Conservation (phyloP, 2,329 filamentous ascomycete genomes). For the Tricladium varicosporioides region DNA sequence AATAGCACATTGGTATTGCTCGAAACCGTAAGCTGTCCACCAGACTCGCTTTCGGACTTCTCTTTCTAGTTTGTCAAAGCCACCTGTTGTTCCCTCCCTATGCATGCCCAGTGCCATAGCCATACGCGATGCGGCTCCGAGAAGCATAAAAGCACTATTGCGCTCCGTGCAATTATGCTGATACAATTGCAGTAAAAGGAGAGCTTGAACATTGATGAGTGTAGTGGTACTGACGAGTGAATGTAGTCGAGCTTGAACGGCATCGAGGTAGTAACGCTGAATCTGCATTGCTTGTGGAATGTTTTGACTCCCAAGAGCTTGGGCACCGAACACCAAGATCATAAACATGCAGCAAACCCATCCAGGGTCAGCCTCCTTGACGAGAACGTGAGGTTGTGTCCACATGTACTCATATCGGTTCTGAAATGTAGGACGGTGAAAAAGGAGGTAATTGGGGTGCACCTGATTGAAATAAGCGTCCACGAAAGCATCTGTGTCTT, state of each 20-base stretch:
- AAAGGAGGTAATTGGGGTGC: conserved; percentile 39
- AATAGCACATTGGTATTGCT: conserved; percentile 32
- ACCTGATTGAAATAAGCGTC: conserved; percentile 40
- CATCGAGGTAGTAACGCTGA: conserved; percentile 34
- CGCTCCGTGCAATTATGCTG: conserved; percentile 42
- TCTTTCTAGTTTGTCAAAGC: conserved; percentile 34
- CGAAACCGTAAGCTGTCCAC: conserved; percentile 32
- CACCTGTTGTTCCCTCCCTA: conserved; percentile 38
- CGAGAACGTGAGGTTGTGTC: conserved; percentile 21
- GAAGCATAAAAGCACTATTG: conserved; percentile 40
- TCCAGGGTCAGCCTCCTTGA: conserved; percentile 38
- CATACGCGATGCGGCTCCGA: conserved; percentile 42
- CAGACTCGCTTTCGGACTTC: conserved; percentile 32
- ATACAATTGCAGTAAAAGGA: conserved; percentile 41
- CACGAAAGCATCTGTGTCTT: conserved; percentile 38
- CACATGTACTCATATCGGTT: conserved; percentile 39
- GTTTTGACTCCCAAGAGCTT: conserved; percentile 35
- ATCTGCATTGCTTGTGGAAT: conserved; percentile 32
- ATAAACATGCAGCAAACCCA: conserved; percentile 43
- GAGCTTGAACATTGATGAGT: conserved; percentile 41
- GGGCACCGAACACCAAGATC: conserved; percentile 41
- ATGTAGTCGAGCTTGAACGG: conserved; percentile 36
- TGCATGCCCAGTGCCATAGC: conserved; percentile 45
- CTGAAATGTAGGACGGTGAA: conserved; percentile 41
- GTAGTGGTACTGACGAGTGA: conserved; percentile 38